These are phyloP conservation scores for Syncephalastrum monosporum DNA, from an alignment of 371 early-diverging fungal species.

Conservation along the genomic window DNA sequence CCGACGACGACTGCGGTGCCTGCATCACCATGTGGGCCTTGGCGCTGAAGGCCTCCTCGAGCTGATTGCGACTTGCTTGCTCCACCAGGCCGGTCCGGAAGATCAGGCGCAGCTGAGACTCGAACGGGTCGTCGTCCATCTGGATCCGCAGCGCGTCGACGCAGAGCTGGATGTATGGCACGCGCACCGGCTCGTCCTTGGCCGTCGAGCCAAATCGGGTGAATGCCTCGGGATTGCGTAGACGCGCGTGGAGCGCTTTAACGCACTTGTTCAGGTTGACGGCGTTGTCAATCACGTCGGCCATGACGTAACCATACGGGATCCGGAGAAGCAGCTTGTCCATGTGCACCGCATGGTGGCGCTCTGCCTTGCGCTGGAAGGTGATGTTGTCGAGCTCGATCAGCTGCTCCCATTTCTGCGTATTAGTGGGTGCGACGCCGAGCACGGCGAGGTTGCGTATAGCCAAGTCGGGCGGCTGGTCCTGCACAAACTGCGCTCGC, in stretches of 20 bases:
- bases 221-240: slow-evolving; percentile 25
- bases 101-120: slow-evolving; percentile 45
- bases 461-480: slow-evolving; percentile 8
- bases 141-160: slow-evolving; percentile 33
- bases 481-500: slow-evolving; percentile 12
- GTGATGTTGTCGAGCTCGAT: slow-evolving; percentile 33
- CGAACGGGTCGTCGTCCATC: slow-evolving; percentile 64
- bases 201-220: slow-evolving; percentile 28
- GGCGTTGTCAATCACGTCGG: slow-evolving; percentile 38
- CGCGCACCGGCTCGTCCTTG: slow-evolving; percentile 20
- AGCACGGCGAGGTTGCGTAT: slow-evolving; percentile 28
- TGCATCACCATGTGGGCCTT: slow-evolving; percentile 46
- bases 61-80: slow-evolving; percentile 45
- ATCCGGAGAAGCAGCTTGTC: slow-evolving; percentile 36
- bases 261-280: slow-evolving; percentile 35
- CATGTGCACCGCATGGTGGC: neutral
- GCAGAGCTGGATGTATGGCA: slow-evolving; percentile 28
- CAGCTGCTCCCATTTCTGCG: slow-evolving; percentile 38
- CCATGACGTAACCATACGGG: slow-evolving; percentile 39
- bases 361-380: slow-evolving; percentile 21
- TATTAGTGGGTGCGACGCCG: slow-evolving; percentile 22
- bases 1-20: slow-evolving; percentile 1
- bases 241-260: slow-evolving; percentile 31
- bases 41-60: slow-evolving; percentile 59
- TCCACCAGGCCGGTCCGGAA: slow-evolving; percentile 54